Evolutionary conservation across 176 grass and related monocot species (phyloP), one percentile per base, ranked within the genome.

Genomic region (Oryza glumipatula): DNA sequence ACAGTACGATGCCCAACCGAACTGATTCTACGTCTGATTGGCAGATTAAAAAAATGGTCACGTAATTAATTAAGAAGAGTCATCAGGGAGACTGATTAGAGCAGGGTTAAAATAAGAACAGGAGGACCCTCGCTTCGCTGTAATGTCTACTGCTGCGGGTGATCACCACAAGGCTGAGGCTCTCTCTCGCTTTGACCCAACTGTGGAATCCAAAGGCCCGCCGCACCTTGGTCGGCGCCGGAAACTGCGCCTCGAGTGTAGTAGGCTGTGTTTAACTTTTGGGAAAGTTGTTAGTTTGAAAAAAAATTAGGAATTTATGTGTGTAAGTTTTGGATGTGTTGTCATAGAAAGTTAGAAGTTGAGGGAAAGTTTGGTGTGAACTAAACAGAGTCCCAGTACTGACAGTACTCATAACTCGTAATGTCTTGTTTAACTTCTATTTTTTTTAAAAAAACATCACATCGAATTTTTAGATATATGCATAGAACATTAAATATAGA

Each of bases 181-280:
- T 8, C 19, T 8, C 19, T 58, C 6, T 69, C 21, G 8, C 46
- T 41, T 77, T 77, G 83, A 70, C 73, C 22, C 2, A 3, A 1
- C 30, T 56, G 6, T 10, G 67, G 82, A 84, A 84, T 84, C 65
- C 82, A 70, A 69, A 77, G 74, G n/a, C 23, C 23, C 17, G 16
- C 65, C 36, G 74, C 61, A 21, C 72, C 71, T 39, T 68, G 43
- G 46, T 84, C 82, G 64, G 32, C 73, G 72, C 60, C 60, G 82
- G 21, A 84, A 76, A 19, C 46, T 12, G 61, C 63, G 32, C 16
- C 54, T n/a, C 16, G 3, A 17, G 38, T 39, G 35, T 32, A 28
- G 28, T 28, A 28, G 28, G 28, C 28, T 28, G 28, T 28, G 28
- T 28, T 28, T 28, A 28, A 28, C 28, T 28, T 28, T 28, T 1